Base-by-base conservation (phyloP, 1,284 basidiomycete species). In the Sparassis latifolia region DNA sequence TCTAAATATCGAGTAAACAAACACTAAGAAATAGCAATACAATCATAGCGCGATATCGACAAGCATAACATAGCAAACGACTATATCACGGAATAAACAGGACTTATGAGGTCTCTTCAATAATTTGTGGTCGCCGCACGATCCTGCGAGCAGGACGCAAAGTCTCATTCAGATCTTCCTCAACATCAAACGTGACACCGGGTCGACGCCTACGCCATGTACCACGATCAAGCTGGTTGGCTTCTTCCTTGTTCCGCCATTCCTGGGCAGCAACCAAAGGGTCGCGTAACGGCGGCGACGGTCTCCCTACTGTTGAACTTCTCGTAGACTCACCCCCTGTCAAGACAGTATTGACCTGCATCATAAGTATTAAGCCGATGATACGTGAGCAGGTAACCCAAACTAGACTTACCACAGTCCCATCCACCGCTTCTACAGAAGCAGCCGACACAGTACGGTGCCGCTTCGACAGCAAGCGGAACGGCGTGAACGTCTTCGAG, bases 391-490 rank as follows among this genome's bases (percentile, higher is more conserved):
- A 37, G 35, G 35, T 20, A 20, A 20, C 20, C 31, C 43, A 50
- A 28, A 30, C 45, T 20, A 55, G 37, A 69, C 84, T 67, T 65
- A 89, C 87, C 51, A 82, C 81, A 54, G 84, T 86, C 32, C 87
- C 86, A 58, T 88, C 80, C 55, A 80, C 77, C 10, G 85, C 87
- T 62, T 89, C 86, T 33, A 84, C 69, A 40, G 87, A 89, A 33
- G 80, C 81, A 42, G 77, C 74, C n/a, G 87, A 89, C 44, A 89
- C 71, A 3, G 83, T 81, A 38, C 81, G 78, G 62, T 82, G 73
- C 56, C 78, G 73, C 60, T 76, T 83, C 29, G 77, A 73, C 55
- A 86, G 55, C 56, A 84, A 74, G 48, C 80, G 77, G 65, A 86
- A 83, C 2, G 83, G 77, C 32, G 74, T 75, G 60, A 84, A 81